phyloP scores from a whole-genome alignment of 2,329 filamentous ascomycete genomes.

The Mollisiaceae sp. region DNA sequence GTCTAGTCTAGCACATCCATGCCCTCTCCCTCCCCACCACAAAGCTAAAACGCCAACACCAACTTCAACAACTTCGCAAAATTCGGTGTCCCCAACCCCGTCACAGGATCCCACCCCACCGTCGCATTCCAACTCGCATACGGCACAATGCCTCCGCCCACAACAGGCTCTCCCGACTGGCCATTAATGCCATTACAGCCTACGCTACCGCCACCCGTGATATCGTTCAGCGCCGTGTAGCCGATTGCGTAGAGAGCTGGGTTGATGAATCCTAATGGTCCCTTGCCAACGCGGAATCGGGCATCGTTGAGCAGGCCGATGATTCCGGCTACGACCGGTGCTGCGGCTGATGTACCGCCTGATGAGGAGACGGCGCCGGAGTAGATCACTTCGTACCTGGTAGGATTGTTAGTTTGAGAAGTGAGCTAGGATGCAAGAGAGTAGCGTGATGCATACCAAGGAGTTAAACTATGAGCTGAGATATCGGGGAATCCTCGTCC shows the following conservation, averaged over 20 bases:
- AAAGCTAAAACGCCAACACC: not conserved
- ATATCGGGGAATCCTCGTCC: constrained; percentile 58
- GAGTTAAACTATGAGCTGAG: constrained; percentile 58
- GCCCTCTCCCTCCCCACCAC: not conserved
- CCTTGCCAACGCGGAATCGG: constrained; percentile 55
- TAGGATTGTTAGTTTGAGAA: constrained; percentile 38
- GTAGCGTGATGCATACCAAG: constrained; percentile 40
- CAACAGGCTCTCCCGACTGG: constrained; percentile 17
- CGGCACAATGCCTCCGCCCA: constrained; percentile 28
- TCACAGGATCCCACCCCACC: constrained; percentile 45
- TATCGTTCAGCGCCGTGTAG: constrained; percentile 45
- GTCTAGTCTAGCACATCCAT: not conserved
- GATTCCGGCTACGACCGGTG: constrained; percentile 61
- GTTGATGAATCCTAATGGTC: constrained; percentile 48
- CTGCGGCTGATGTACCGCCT: constrained; percentile 57
- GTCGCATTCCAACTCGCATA: constrained; percentile 37
- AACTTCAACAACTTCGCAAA: constrained; percentile 28
- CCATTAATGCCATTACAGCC: constrained; percentile 43
- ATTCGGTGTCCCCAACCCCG: constrained; percentile 44
- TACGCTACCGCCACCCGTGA: constrained; percentile 43
- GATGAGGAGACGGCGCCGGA: constrained; percentile 43
- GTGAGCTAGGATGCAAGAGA: constrained; percentile 22
- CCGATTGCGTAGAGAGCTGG: constrained; percentile 46
- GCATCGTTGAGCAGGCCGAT: constrained; percentile 67
- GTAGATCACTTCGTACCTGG: constrained; percentile 44